Base-by-base conservation (phyloP, 2,329 filamentous ascomycete species). In the Alternaria panax region DNA sequence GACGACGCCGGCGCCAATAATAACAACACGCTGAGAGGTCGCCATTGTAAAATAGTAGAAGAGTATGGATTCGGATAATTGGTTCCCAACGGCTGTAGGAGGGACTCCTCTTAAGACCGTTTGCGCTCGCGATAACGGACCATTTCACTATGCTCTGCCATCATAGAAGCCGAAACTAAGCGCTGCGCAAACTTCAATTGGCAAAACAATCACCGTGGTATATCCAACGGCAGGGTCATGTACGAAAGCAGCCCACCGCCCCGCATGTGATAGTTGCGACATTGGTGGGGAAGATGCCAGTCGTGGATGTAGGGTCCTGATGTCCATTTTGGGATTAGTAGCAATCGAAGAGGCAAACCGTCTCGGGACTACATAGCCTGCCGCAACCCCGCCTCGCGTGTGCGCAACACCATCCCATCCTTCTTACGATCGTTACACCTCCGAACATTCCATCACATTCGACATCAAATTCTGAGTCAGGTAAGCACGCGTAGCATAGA, bases 1-100 rank as follows among this genome's bases (percentile, higher is more conserved):
- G 58, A 89, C 87, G 57, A 89, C 88, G 47, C 87, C 87, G 51
- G 87, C 87, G 36, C 87, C 87, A 60, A 75, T 74, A 25, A 75
- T 74, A 25, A 75, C 69, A 87, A 65, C 81, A 77, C 66, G 80
- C 76, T 71, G 67, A 42, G 69, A 70, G 47, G 61, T 67, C 46
- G 69, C 63, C 73, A 75, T 76, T 42, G 38, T 51, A 40, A 52
- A 34, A 50, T 22, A 41, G 32, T 20, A 43, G 8, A 43, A 53
- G 38, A 40, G 34, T 34, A 56, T 51, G 16, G n/a, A 8, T n/a
- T 32, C 30, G 32, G 27, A 14, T 60, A 32, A 52, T 48, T 54
- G 22, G 52, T 28, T 43, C 22, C 27, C 18, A 16, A 40, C 48
- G 43, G 27, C 20, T 42, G 47, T 42, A 52, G 57, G 54, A 36